Base-by-base conservation (phyloP, 768 basidiomycete genomes). In the Crucibulum laeve region DNA sequence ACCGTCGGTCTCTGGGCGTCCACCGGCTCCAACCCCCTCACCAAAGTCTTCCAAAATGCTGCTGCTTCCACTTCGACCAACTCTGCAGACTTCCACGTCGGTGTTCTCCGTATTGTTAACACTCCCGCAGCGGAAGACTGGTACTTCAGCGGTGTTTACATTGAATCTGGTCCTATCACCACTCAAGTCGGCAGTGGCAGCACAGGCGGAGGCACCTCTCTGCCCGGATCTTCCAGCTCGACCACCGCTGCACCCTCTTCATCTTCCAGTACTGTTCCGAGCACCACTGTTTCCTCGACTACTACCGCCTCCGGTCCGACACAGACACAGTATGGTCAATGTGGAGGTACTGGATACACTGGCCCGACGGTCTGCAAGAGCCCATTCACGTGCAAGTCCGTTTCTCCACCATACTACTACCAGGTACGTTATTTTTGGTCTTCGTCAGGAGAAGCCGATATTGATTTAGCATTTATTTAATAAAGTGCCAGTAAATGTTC, bases 1-100 rank as follows among this genome's bases (percentile, higher is more conserved):
- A 79, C 74, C 1, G 76, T 80, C 40, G 78, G 79, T 18, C 69
- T 83, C 14, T 83, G 76, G 75, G 71, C 74, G 4, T 77, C 74
- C 4, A 77, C 73, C 6, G 76, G 73, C 17, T 60, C 63, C 4
- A 55, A 48, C 35, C 71, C 78, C 1, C 65, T 83, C 39, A 62
- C 58, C 36, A 70, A 76, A 53, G 78, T 82, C 40, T 69, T 69
- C 22, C 51, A 65, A 23, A 73, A 75, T 59, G 50, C 72, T 15
- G 58, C 69, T 4, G 74, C 74, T 1, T 69, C 69, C 18, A 70
- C 79, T 1, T 77, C 69, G 8, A 81, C 80, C 40, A 79, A 80
- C 61, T 79, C 76, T 15, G 74, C 62, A 24, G 79, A 80, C 58
- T 82, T 69, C 66, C 81, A 82, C 62, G 63, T 83, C 38, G 79